phyloP scores from a whole-genome alignment of 805 yeast species.

The Middelhovenomyces tepae region DNA sequence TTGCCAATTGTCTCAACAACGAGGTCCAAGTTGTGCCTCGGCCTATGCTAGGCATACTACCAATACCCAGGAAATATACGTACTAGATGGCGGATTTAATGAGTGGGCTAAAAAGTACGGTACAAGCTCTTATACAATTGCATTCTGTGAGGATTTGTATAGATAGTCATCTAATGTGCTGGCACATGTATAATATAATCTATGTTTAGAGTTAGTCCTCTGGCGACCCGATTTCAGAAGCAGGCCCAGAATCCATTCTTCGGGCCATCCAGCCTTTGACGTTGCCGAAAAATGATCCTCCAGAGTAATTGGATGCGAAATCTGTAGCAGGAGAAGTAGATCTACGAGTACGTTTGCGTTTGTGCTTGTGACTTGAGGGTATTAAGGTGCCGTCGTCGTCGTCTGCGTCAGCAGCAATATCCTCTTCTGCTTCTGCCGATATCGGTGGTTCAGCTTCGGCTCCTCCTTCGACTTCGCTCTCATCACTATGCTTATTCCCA shows the following conservation, averaged over 20 bases:
- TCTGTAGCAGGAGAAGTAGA: conserved; percentile 48
- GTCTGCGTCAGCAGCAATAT: conserved; percentile 21
- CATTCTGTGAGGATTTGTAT: conserved; percentile 1
- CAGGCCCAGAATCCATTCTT: conserved; percentile 17
- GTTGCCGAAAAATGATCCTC: conserved; percentile 27
- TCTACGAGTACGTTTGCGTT: conserved; percentile 5
- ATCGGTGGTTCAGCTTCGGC: not conserved
- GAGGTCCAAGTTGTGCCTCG: conserved; percentile 84
- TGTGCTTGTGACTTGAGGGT: conserved; percentile 22
- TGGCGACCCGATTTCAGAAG: no score
- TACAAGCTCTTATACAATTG: conserved; percentile 16
- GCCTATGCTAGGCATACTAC: conserved; percentile 40
- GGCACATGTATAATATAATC: no score
- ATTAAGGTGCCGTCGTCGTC: conserved; percentile 14
- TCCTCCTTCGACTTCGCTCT: no score
- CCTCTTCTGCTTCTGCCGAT: not conserved
- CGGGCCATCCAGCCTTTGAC: conserved; percentile 28
- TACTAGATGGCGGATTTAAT: conserved; percentile 77
- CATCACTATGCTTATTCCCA: conserved; percentile 19
- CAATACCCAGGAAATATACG: conserved; percentile 44
- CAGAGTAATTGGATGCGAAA: conserved; percentile 56
- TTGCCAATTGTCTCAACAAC: conserved; percentile 81
- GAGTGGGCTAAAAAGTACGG: conserved; percentile 78
- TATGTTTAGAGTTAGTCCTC: no score
- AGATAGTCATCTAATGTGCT: no score